A percentile compares a stretch with the other conserved stretches of the same genome.
phyloP scores from a whole-genome alignment of 768 basidiomycete genomes.

The Rhodotorula graminis region DNA sequence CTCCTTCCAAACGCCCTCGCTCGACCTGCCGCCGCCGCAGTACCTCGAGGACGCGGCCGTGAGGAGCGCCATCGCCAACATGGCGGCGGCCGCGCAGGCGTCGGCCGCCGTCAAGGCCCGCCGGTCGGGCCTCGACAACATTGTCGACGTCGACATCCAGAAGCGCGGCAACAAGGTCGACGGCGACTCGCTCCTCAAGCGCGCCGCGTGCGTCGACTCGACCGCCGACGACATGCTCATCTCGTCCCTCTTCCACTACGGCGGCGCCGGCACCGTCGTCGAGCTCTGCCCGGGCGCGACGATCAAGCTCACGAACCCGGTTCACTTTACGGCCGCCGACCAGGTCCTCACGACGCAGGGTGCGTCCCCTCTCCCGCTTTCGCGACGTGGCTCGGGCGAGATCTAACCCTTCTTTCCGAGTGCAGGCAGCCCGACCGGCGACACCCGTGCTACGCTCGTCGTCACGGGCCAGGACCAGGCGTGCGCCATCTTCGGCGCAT shows the following conservation, averaged over 20 bases:
- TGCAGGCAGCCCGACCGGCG: constrained; percentile 38
- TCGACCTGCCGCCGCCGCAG: constrained; percentile 8
- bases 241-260: constrained; percentile 38
- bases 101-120: constrained; percentile 22
- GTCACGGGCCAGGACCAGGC: constrained; percentile 37
- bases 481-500: constrained; percentile 37
- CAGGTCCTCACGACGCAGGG: constrained; percentile 44
- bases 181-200: constrained; percentile 9
- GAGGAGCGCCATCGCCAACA: constrained; percentile 1
- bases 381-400: too few relatives aligned
- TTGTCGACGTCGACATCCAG: constrained; percentile 22
- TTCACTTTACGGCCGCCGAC: constrained; percentile 37
- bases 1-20: not conserved
- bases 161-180: not conserved
- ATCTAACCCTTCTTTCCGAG: not conserved
- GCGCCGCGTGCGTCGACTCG: constrained; percentile 37
- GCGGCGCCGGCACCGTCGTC: constrained; percentile 38
- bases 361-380: not conserved
- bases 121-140: constrained; percentile 12
- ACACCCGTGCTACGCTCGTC: constrained; percentile 36
- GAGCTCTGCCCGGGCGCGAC: constrained; percentile 40
- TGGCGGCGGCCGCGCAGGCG: constrained; percentile 15
- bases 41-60: constrained; percentile 13
- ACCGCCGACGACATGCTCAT: constrained; percentile 32
- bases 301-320: constrained; percentile 33